phyloP scores from a whole-genome alignment of 257 asterid species.

The Solanum clarkiae region DNA sequence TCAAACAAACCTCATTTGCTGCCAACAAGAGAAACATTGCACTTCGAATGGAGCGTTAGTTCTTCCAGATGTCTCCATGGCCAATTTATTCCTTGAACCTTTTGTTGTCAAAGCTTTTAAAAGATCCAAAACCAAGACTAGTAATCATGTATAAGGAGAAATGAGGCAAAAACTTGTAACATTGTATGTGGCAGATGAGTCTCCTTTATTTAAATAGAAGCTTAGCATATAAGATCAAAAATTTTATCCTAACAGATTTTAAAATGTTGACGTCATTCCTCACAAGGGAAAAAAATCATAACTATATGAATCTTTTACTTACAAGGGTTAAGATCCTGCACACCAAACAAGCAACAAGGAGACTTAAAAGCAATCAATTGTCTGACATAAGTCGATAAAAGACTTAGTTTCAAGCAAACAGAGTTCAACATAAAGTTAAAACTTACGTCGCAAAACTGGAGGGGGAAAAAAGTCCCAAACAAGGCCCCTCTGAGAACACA shows the following conservation, averaged over 20 bases:
- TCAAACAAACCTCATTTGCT: background rate
- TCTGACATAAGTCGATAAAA: background rate
- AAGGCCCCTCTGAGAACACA: background rate
- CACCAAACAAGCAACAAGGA: background rate
- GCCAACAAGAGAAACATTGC: background rate
- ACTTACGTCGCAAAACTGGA: background rate
- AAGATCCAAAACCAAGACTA: background rate
- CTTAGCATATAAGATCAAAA: background rate
- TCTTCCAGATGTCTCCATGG: background rate
- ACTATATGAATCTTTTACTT: background rate
- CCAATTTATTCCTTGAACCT: background rate
- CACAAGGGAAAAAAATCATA: background rate
- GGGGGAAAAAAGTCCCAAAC: background rate
- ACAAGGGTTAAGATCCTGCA: background rate
- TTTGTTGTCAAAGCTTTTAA: background rate
- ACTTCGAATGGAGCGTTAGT: background rate
- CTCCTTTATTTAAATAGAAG: background rate
- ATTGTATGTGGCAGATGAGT: background rate
- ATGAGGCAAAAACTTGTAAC: background rate
- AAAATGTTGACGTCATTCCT: background rate
- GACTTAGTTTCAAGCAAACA: background rate
- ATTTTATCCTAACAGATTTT: background rate
- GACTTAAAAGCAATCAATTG: background rate
- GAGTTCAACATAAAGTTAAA: background rate
- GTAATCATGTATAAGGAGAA: background rate